A percentile compares a stretch with the other conserved stretches of the same genome.
Conservation (phyloP, 352 stramenopile genomes). For the Pythium chondricola region DNA sequence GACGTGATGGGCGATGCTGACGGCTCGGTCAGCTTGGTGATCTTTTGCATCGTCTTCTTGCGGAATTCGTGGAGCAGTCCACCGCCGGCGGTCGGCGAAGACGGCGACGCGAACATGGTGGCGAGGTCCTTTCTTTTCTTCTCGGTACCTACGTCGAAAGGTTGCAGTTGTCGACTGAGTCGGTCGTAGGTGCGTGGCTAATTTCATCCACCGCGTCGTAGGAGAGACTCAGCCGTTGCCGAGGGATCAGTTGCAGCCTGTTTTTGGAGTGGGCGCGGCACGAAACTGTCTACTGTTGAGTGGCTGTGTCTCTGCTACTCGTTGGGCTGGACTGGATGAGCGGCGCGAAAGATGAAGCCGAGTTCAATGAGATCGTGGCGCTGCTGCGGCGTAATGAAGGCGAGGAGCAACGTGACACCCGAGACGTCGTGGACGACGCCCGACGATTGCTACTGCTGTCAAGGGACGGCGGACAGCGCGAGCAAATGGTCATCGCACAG, state of each 20-base stretch:
- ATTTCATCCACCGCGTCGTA: too few relatives aligned
- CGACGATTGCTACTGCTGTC: slow-evolving; percentile 48
- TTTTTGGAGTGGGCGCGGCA: too few relatives aligned
- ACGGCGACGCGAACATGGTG: slow-evolving; percentile 4
- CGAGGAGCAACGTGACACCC: slow-evolving; percentile 19
- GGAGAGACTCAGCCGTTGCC: too few relatives aligned
- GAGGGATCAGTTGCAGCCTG: too few relatives aligned
- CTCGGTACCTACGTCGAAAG: too few relatives aligned
- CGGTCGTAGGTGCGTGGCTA: too few relatives aligned
- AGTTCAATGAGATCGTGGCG: slow-evolving; percentile 51
- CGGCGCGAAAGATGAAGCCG: too few relatives aligned
- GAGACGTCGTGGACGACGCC: slow-evolving; percentile 47
- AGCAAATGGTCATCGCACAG: slow-evolving; percentile 56
- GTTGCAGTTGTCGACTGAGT: too few relatives aligned
- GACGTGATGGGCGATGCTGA: not conserved
- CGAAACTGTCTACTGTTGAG: too few relatives aligned
- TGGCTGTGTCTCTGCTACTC: too few relatives aligned
- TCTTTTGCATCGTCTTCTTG: slow-evolving; percentile 33
- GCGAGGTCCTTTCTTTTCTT: not conserved
- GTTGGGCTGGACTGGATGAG: too few relatives aligned
- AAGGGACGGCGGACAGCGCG: slow-evolving; percentile 35
- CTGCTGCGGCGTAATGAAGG: slow-evolving; percentile 49
- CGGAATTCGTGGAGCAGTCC: slow-evolving; percentile 52
- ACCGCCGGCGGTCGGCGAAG: not conserved
- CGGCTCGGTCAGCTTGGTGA: slow-evolving; percentile 31